Conservation (phyloP, 805 yeast genomes). For the Ogataea saltuana region DNA sequence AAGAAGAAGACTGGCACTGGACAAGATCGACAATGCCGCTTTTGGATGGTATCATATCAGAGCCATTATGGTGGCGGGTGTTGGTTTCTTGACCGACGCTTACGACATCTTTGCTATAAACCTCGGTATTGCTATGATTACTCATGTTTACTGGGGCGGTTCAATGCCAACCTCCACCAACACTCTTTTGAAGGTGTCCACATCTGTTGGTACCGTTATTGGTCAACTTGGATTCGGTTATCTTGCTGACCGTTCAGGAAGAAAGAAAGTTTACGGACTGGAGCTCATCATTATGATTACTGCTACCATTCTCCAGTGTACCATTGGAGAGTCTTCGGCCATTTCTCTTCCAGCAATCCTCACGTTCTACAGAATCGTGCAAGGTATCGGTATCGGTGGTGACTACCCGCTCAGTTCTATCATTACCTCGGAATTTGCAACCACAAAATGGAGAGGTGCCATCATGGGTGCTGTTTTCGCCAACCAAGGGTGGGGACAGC, state of each 20-base stretch:
- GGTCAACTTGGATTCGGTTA: slow-evolving; percentile 88
- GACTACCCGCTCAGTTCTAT: slow-evolving; percentile 94
- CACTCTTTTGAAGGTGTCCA: slow-evolving; percentile 81
- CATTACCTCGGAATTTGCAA: slow-evolving; percentile 87
- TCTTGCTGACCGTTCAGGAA: slow-evolving; percentile 78
- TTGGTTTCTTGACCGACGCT: slow-evolving; percentile 91
- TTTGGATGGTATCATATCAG: slow-evolving; percentile 84
- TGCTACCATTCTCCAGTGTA: slow-evolving; percentile 78
- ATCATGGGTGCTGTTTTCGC: slow-evolving; percentile 96
- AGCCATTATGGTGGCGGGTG: slow-evolving; percentile 86
- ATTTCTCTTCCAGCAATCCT: slow-evolving; percentile 73
- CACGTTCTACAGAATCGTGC: slow-evolving; percentile 75
- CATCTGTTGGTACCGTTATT: slow-evolving; percentile 91
- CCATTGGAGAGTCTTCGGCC: slow-evolving; percentile 69
- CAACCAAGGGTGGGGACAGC: slow-evolving; percentile 96
- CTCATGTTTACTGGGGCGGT: slow-evolving; percentile 72
- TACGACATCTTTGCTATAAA: slow-evolving; percentile 91
- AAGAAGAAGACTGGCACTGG: slow-evolving; percentile 82
- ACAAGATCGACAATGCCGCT: slow-evolving; percentile 75
- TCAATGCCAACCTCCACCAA: slow-evolving; percentile 63
- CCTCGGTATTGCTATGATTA: slow-evolving; percentile 77
- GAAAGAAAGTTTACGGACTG: slow-evolving; percentile 84
- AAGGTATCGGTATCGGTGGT: slow-evolving; percentile 98
- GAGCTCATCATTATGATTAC: slow-evolving; percentile 83
- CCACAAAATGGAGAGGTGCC: slow-evolving; percentile 98